Evolutionary conservation across 495 filamentous ascomycete species (phyloP).

Genomic region (Podospora australis): DNA sequence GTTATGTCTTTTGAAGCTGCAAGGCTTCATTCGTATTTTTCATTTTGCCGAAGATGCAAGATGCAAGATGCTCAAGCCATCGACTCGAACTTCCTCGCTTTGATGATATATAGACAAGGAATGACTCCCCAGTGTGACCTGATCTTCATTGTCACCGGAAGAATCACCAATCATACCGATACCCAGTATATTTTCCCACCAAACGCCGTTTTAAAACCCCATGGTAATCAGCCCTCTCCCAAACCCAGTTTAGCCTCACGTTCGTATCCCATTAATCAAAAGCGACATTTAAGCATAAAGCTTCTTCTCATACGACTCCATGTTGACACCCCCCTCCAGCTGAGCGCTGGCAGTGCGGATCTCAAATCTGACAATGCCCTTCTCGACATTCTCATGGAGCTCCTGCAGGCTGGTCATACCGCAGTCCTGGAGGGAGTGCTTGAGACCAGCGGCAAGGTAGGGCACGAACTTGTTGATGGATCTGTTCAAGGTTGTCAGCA

Average conservation of each 20-base stretch:
- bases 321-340: constrained; percentile 91
- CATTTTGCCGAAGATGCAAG: too few species aligned
- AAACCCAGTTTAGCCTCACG: not conserved
- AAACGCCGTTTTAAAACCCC: constrained; percentile 13
- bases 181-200: not conserved
- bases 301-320: constrained; percentile 99
- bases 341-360: constrained; percentile 87
- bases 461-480: constrained; percentile 92
- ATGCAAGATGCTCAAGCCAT: too few species aligned
- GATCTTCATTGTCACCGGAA: constrained; percentile 6
- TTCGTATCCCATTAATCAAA: constrained; percentile 6
- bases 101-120: too few species aligned
- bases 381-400: constrained; percentile 67
- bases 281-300: constrained; percentile 66
- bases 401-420: constrained; percentile 70
- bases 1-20: too few species aligned
- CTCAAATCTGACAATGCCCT: constrained; percentile 85
- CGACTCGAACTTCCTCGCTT: too few species aligned
- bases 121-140: too few species aligned
- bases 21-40: too few species aligned
- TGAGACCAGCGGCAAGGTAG: constrained; percentile 88
- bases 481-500: too few species aligned
- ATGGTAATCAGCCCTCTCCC: not conserved
- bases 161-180: not conserved
- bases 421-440: constrained; percentile 96